These are phyloP conservation scores for Cladosporium velox DNA, from an alignment of 2,329 filamentous ascomycete genomes.

Conservation along the genomic window DNA sequence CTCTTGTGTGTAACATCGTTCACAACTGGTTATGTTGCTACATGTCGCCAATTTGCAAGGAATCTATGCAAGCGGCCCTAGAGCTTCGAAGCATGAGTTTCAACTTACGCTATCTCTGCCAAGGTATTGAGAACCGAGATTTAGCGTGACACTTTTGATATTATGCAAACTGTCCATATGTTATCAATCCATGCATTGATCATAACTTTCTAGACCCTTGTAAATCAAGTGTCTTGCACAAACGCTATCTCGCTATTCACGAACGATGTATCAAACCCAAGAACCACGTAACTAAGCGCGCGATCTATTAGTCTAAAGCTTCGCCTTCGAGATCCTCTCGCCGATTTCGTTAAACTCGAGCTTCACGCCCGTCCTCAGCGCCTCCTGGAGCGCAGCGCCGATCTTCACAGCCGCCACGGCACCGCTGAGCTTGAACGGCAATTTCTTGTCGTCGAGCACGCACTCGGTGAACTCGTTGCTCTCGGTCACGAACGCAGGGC, in stretches of 20 bases:
- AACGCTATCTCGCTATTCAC: neutral
- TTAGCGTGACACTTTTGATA: neutral
- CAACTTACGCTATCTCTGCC: neutral
- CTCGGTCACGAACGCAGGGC: constrained; percentile 44
- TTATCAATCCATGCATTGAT: neutral
- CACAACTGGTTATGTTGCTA: neutral
- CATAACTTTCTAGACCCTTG: neutral
- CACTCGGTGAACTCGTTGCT: constrained; percentile 43
- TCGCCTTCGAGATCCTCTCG: constrained; percentile 22
- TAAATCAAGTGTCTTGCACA: neutral
- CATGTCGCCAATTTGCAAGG: neutral
- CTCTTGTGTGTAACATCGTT: neutral
- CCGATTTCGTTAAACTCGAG: constrained; percentile 46
- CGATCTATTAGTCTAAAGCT: neutral
- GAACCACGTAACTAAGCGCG: neutral
- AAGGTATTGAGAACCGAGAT: neutral
- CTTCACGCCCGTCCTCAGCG: constrained; percentile 56
- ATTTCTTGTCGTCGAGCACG: constrained; percentile 40
- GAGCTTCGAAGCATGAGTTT: neutral
- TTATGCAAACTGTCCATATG: neutral
- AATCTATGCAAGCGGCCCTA: neutral
- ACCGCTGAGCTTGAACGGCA: constrained; percentile 41
- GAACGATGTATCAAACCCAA: neutral
- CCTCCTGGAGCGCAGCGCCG: constrained; percentile 57
- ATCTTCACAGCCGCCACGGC: constrained; percentile 43